These are phyloP conservation scores for Gentiana straminea DNA, from an alignment of 257 asterid species.

Conservation along the genomic window DNA sequence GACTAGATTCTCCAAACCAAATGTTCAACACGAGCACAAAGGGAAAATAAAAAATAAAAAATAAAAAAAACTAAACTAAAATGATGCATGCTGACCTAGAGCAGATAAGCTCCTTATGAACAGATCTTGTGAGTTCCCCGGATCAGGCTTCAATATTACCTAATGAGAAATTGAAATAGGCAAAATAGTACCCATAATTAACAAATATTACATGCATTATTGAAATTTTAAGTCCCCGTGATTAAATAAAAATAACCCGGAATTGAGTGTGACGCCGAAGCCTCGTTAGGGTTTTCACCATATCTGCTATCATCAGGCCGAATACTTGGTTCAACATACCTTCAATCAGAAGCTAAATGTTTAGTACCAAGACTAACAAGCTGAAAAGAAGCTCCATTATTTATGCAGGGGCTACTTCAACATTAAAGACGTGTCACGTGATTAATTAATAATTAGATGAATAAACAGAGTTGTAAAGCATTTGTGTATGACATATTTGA, in stretches of 20 bases:
- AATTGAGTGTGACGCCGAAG: conserved; percentile 98
- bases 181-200: conserved; percentile 18
- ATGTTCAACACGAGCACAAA: too few relatives aligned
- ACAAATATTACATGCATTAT: neutral
- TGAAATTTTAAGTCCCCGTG: neutral
- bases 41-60: neutral
- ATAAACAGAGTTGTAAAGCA: too few relatives aligned
- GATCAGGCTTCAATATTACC: conserved; percentile 99
- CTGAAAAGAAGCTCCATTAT: conserved; percentile 1
- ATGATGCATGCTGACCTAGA: conserved; percentile 43
- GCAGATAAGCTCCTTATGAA: conserved; percentile 96
- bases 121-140: conserved; percentile 95
- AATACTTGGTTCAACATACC: conserved; percentile 95
- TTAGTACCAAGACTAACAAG: conserved; percentile 20
- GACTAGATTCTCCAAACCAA: neutral
- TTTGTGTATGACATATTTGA: too few relatives aligned
- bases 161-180: conserved; percentile 31
- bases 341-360: conserved; percentile 39
- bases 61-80: neutral
- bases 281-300: conserved; percentile 97
- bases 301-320: conserved; percentile 98
- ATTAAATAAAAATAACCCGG: conserved; percentile 40
- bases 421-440: neutral
- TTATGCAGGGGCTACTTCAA: neutral
- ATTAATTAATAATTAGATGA: neutral